Percentiles rank a stretch among this genome's conserved stretches.
Conservation (phyloP, 495 filamentous ascomycete genomes). For the Aspergillus panamensis region DNA sequence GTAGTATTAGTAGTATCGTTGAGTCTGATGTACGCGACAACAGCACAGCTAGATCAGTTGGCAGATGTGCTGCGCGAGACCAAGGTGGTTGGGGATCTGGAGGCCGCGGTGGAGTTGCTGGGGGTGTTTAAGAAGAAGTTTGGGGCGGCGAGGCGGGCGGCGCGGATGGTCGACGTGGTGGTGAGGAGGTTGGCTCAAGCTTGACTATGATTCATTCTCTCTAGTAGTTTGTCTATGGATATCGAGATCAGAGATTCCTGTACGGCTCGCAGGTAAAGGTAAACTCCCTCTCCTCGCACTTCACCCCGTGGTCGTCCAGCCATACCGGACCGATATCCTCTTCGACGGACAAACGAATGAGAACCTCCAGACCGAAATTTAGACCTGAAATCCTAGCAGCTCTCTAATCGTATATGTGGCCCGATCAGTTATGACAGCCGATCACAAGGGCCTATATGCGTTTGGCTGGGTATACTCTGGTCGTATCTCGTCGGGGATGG, state of each 20-base stretch:
- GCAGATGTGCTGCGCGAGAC: slow-evolving; percentile 20
- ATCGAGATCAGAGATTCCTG: too few relatives aligned
- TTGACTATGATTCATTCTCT: too few relatives aligned
- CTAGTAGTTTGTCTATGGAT: too few relatives aligned
- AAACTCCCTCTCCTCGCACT: slow-evolving; percentile 13
- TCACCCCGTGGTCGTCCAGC: slow-evolving; percentile 16
- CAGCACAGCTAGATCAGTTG: slow-evolving; percentile 28
- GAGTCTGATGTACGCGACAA: slow-evolving; percentile 39
- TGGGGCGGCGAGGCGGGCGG: slow-evolving; percentile 32
- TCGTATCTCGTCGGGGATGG: background rate
- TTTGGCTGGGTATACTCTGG: background rate
- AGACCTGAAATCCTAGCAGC: background rate
- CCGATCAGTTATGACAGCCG: background rate
- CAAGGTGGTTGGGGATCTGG: slow-evolving; percentile 31
- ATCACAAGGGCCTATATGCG: background rate
- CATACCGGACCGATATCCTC: background rate
- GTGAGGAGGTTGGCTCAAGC: slow-evolving; percentile 18
- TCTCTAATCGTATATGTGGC: background rate
- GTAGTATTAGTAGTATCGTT: too few relatives aligned
- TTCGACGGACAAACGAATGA: background rate
- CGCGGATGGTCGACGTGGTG: slow-evolving; percentile 32
- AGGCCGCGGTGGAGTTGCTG: slow-evolving; percentile 31
- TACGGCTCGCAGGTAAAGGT: slow-evolving; percentile 5
- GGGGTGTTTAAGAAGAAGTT: slow-evolving; percentile 34
- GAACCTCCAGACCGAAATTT: background rate